phyloP scores from a whole-genome alignment of 441 rosid genomes.

The Syzygium malaccense region DNA sequence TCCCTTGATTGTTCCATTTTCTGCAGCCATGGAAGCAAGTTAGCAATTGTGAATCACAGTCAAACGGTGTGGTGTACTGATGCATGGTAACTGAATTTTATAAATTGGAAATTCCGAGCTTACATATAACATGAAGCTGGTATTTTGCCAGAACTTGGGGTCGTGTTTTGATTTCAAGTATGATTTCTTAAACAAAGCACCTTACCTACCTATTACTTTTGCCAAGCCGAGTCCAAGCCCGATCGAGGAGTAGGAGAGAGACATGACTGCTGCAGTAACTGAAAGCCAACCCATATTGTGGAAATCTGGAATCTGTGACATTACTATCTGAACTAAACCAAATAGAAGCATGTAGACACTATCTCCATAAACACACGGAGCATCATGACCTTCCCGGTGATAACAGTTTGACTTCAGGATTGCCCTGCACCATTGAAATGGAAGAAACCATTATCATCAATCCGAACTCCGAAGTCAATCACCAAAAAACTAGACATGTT shows the following conservation, averaged over 20 bases:
- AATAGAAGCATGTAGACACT: slow-evolving; percentile 19
- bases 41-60: neutral
- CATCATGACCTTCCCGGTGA: slow-evolving; percentile 53
- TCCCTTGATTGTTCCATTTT: slow-evolving; percentile 34
- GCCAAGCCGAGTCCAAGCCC: slow-evolving; percentile 57
- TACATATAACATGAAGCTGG: neutral
- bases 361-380: slow-evolving; percentile 24
- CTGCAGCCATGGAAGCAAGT: slow-evolving; percentile 14
- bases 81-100: neutral
- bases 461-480: neutral
- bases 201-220: slow-evolving; percentile 36
- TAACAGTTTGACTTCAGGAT: slow-evolving; percentile 49
- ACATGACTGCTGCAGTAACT: slow-evolving; percentile 51
- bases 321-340: slow-evolving; percentile 14
- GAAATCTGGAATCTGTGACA: slow-evolving; percentile 48
- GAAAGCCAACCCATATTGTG: slow-evolving; percentile 51
- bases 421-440: slow-evolving; percentile 28
- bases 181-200: neutral
- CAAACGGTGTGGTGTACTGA: neutral
- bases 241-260: slow-evolving; percentile 47
- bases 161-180: neutral
- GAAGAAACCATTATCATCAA: neutral
- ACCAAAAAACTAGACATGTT: neutral
- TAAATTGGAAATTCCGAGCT: neutral
- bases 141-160: neutral